Conservation (phyloP, 495 filamentous ascomycete genomes). For the Oleoguttula mirabilis region DNA sequence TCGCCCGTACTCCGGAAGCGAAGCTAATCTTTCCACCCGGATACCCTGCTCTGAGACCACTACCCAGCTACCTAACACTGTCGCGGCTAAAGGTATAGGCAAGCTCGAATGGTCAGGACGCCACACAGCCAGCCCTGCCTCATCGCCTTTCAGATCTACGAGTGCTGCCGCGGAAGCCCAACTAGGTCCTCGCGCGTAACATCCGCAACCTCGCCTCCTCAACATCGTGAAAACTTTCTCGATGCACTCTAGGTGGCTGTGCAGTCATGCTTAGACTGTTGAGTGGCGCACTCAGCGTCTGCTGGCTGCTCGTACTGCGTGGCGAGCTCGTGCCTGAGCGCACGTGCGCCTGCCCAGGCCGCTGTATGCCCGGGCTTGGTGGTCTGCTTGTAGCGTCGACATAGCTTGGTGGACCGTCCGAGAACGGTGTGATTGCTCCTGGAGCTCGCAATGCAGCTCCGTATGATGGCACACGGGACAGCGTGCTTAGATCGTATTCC, state of each 20-base stretch:
- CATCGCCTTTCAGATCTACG: no score
- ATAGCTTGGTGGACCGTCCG: slow-evolving; percentile 28
- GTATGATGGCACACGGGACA: slow-evolving; percentile 31
- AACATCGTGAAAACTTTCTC: neutral
- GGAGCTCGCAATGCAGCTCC: slow-evolving; percentile 30
- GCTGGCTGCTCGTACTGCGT: slow-evolving; percentile 5
- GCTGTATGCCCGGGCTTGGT: slow-evolving; percentile 20
- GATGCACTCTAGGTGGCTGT: neutral
- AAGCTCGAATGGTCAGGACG: no score
- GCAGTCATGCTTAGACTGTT: neutral
- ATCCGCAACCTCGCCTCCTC: slow-evolving; percentile 10
- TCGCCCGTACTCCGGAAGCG: no score
- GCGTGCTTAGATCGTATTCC: slow-evolving; percentile 26
- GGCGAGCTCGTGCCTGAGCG: slow-evolving; percentile 3
- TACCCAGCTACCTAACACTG: no score
- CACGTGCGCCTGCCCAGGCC: slow-evolving; percentile 20
- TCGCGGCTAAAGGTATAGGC: no score
- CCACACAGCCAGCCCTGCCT: no score
- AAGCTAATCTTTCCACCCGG: no score
- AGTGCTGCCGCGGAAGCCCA: no score
- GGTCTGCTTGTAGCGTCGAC: slow-evolving; percentile 31
- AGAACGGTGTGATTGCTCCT: slow-evolving; percentile 17
- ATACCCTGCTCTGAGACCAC: no score
- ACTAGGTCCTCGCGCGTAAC: slow-evolving; percentile 6
- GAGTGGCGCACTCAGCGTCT: slow-evolving; percentile 2